Base-by-base conservation (phyloP, 768 basidiomycete species). In the Kwoniella europaea region DNA sequence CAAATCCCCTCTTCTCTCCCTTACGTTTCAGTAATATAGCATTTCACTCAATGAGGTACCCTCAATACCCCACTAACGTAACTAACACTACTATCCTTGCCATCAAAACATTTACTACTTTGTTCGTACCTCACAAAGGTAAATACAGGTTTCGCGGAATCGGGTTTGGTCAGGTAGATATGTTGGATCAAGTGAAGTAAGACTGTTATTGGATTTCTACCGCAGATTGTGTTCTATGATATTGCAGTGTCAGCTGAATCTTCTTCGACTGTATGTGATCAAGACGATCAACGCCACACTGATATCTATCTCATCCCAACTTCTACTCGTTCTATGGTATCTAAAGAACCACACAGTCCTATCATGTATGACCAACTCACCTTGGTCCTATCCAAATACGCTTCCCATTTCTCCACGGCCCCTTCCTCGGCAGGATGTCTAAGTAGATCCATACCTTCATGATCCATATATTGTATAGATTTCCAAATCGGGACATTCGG, bases 91-190 rank as follows among this genome's bases (percentile, higher is more conserved):
- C 91, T 92, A 82, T 94, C 92, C 58, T 86, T 84, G 65, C 91
- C 79, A 18, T 84, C 88, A 73, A 85, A 74, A 79, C 92, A 94
- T 67, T 87, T 86, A 78, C 89, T 91, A 80, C 94, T 98, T 84
- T 98, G 96, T 81, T 92, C 94, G 83, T 99, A 99, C 74, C 90
- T 86, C 24, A 97, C 92, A 89, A 93, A 99, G 73, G 89, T 88
- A 63, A 94, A 79, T 60, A 77, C 82, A 24, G 83, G 86, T 0
- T 78, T 77, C 22, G 81, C 74, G 54, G 79, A 77, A 44, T 60
- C 56, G 24, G 59, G 18, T 22, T 68, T 52, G 22, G 72, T 62
- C 60, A 85, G 88, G 68, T 84, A 80, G 29, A 95, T 80, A 4
- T 83, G 84, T 5, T 88, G 76, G 60, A 98, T 82, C 7, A 93